Base-by-base conservation (phyloP, 2,329 filamentous ascomycete genomes). In the Juglanconis juglandina region DNA sequence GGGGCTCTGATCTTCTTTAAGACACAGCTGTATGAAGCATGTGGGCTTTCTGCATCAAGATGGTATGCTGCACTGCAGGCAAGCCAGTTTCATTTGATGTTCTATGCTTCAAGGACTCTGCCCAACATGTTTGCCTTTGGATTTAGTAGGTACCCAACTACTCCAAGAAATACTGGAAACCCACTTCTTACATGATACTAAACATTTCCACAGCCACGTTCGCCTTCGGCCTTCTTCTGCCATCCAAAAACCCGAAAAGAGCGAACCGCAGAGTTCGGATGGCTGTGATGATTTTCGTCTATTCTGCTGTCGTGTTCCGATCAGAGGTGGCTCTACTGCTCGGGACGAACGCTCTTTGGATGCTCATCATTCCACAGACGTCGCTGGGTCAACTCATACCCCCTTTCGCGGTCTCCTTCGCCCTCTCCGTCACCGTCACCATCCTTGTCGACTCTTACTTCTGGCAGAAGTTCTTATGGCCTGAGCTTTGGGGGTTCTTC, bases 111-210 rank as follows among this genome's bases (percentile, higher is more conserved):
- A 14, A 83, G 95, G 63, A 95, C 92, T 2, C 77, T 99, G 65
- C 95, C 95, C 2, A 99, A 99, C 72, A 96, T 96, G 89, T 96
- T 97, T 75, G 93, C 95, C 24, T 95, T 98, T 77, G 85, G 87
- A 9, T 77, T 97, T 61, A 91, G 89, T 94, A 79, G 75, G 87
- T 81, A 41, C 33, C 4, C 33, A n/a, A 4, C 17, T 9, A 41
- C 6, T 5, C 17, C 17, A 7, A 9, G 24, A 41, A 13, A 44
- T 42, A 24, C 24, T 2, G 5, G 13, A 11, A 10, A 46, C 5
- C 14, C 10, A 24, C 24, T 17, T n/a, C 4, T 9, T 4, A 30
- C 9, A 4, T 6, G 13, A 17, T 32, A 33, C 44, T 53, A 34
- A 53, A 10, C 17, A 32, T 11, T 24, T 32, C 2, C 10, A 32